phyloP scores from a whole-genome alignment of 768 basidiomycete genomes.

The Cubamyces sp. region DNA sequence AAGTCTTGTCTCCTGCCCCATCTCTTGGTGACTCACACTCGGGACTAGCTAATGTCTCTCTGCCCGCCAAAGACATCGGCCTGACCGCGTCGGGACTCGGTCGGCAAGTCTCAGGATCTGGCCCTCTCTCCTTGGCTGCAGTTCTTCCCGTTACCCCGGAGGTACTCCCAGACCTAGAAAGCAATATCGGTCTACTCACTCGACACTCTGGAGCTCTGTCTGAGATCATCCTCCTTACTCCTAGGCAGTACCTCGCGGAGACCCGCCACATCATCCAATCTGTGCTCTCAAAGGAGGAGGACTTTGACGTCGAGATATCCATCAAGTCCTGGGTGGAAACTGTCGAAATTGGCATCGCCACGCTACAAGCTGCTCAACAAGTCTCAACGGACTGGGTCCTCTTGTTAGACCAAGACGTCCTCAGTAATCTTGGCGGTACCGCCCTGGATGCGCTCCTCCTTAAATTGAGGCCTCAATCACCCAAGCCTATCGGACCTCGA shows the following conservation, averaged over 20 bases:
- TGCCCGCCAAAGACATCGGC: no score
- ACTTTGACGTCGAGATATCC: conserved; percentile 46
- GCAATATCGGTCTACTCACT: conserved; percentile 45
- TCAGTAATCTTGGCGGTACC: conserved; percentile 39
- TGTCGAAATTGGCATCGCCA: conserved; percentile 30
- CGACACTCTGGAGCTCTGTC: conserved; percentile 39
- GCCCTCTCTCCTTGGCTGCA: conserved; percentile 10
- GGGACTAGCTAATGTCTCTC: no score
- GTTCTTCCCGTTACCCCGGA: conserved; percentile 49
- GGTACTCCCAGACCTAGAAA: conserved; percentile 40
- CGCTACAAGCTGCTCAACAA: conserved; percentile 43
- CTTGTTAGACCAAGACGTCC: conserved; percentile 51
- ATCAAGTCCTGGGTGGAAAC: conserved; percentile 39
- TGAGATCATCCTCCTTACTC: conserved; percentile 54
- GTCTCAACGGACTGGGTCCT: conserved; percentile 55
- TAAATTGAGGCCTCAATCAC: conserved; percentile 40
- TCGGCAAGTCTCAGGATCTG: background rate
- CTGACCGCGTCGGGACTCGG: no score
- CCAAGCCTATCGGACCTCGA: conserved; percentile 46
- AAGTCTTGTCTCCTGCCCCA: no score
- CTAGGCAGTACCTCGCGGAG: conserved; percentile 40
- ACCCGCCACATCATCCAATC: conserved; percentile 42
- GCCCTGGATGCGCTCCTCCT: conserved; percentile 45
- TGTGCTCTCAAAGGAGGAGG: conserved; percentile 34
- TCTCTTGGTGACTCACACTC: no score